Conservation (phyloP, 352 stramenopile genomes). For the Poterioochromonas sp. region DNA sequence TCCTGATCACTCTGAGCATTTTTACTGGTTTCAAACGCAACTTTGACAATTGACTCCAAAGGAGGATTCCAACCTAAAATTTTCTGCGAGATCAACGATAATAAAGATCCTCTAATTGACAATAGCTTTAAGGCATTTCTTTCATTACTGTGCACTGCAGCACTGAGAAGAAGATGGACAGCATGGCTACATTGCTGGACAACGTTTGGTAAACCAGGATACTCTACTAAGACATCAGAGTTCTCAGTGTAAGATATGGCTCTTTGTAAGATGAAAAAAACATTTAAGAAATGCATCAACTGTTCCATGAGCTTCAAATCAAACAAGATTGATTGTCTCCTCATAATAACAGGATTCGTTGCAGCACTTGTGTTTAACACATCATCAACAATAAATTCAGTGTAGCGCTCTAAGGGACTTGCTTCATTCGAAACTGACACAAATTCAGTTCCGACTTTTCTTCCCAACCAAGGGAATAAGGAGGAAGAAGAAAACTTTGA, state of each 20-base stretch:
- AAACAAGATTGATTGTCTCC: background rate
- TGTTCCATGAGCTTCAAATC: background rate
- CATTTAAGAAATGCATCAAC: background rate
- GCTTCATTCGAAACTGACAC: background rate
- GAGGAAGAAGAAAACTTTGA: too few relatives aligned
- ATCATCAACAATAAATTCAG: background rate
- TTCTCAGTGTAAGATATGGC: background rate
- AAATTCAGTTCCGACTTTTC: background rate
- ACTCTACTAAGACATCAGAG: background rate
- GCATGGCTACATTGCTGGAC: background rate
- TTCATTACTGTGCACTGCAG: background rate
- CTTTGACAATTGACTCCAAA: background rate
- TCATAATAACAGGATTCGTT: background rate
- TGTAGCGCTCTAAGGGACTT: background rate
- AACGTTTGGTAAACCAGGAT: background rate
- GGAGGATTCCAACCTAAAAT: constrained; percentile 19
- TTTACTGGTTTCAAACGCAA: background rate
- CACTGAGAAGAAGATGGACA: background rate
- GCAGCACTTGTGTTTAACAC: background rate
- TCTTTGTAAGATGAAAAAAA: background rate
- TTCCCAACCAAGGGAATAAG: background rate
- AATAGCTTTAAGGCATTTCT: constrained; percentile 20
- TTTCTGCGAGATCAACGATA: background rate
- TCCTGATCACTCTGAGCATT: background rate
- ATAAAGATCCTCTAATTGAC: background rate